These are phyloP conservation scores for Colletotrichum theobromicola DNA, from an alignment of 2,329 filamentous ascomycete species.

Conservation along the genomic window DNA sequence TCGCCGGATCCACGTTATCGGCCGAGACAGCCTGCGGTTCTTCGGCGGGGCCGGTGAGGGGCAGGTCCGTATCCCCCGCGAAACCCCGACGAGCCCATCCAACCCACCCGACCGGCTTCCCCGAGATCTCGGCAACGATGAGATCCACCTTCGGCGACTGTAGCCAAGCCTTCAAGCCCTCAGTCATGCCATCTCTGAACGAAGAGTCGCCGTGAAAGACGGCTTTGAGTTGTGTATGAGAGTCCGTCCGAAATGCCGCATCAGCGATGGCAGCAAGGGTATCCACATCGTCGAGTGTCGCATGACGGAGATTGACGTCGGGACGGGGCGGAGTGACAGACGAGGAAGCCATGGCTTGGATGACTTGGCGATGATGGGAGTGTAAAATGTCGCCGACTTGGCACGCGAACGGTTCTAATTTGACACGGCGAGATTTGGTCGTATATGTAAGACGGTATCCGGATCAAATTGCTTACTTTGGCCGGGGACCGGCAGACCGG, in stretches of 20 bases:
- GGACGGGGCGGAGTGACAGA: neutral
- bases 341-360: neutral
- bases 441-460: neutral
- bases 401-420: neutral
- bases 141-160: constrained; percentile 28
- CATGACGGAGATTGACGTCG: neutral
- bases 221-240: constrained; percentile 39
- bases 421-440: neutral
- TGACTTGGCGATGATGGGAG: neutral
- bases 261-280: constrained; percentile 33
- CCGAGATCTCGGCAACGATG: constrained; percentile 37
- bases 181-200: constrained; percentile 28
- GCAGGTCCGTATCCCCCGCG: constrained; percentile 25
- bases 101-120: constrained; percentile 35
- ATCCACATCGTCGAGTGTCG: constrained; percentile 29
- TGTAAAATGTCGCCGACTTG: neutral
- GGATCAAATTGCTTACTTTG: neutral
- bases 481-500: neutral
- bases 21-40: neutral
- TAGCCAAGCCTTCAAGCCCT: constrained; percentile 27
- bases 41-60: constrained; percentile 16
- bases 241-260: constrained; percentile 33
- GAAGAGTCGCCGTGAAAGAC: constrained; percentile 31
- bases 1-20: neutral
- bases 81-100: constrained; percentile 37